These are phyloP conservation scores for Alternaria novae-zelandiae DNA, from an alignment of 2,329 filamentous ascomycete genomes.

Conservation along the genomic window DNA sequence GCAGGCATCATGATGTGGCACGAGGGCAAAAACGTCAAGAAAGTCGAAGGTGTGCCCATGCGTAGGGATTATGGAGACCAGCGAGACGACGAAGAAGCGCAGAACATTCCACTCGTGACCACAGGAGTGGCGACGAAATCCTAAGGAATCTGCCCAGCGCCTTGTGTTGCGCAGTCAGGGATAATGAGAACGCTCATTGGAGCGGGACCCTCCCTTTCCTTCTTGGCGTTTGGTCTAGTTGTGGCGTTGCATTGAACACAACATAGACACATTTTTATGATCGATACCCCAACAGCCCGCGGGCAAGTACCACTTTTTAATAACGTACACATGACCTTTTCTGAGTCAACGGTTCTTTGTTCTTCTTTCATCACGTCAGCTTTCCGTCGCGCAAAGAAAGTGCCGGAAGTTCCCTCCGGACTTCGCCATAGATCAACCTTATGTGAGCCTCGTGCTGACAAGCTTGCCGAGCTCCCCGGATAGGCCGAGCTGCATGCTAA, in stretches of 20 bases:
- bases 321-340: not conserved
- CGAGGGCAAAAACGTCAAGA: slow-evolving; percentile 64
- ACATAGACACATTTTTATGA: not conserved
- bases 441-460: slow-evolving; percentile 21
- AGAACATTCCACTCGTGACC: slow-evolving; percentile 25
- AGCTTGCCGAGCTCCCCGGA: slow-evolving; percentile 34
- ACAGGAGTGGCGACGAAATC: slow-evolving; percentile 28
- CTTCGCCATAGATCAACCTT: slow-evolving; percentile 15
- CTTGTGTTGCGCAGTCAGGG: not conserved
- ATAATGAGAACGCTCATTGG: not conserved
- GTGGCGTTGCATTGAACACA: not conserved
- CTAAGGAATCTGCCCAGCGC: slow-evolving; percentile 29
- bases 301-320: not conserved
- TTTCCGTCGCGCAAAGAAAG: not conserved
- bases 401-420: slow-evolving; percentile 3
- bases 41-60: slow-evolving; percentile 46
- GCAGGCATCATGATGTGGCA: slow-evolving; percentile 74
- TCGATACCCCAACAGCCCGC: not conserved
- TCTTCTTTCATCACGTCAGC: not conserved
- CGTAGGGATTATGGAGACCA: slow-evolving; percentile 30
- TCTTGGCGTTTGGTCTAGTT: slow-evolving; percentile 17
- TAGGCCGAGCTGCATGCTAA: slow-evolving; percentile 27
- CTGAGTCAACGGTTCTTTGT: not conserved
- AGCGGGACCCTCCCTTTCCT: not conserved
- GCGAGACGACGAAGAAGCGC: slow-evolving; percentile 30